phyloP scores from a whole-genome alignment of 2,329 filamentous ascomycete genomes.

The Dryadomyces quercus-mongolicae region DNA sequence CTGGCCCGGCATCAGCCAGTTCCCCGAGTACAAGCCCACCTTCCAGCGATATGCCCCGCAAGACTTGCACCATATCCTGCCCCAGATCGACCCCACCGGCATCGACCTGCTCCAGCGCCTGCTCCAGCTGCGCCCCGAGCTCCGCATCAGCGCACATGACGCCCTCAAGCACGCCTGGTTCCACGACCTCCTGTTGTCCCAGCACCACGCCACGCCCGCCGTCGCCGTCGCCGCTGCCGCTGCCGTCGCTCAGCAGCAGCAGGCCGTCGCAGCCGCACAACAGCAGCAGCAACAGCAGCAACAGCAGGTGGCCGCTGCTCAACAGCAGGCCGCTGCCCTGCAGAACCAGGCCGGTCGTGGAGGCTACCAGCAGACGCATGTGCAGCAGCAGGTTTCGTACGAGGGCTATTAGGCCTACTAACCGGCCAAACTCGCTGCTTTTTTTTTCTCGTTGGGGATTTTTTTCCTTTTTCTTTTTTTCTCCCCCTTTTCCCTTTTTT shows the following conservation, averaged over 20 bases:
- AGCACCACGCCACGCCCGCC: conserved; percentile 61
- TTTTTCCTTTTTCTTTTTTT: background rate
- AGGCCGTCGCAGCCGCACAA: background rate
- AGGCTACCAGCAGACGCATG: conserved; percentile 14
- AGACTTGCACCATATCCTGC: conserved; percentile 74
- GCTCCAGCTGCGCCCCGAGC: conserved; percentile 85
- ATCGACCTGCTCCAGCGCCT: conserved; percentile 81
- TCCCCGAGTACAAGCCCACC: conserved; percentile 94
- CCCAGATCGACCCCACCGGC: conserved; percentile 77
- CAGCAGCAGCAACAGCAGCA: background rate
- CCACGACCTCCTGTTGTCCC: conserved; percentile 52
- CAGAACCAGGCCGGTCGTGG: conserved; percentile 12
- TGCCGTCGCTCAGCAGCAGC: conserved; percentile 4
- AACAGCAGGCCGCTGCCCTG: conserved; percentile 5
- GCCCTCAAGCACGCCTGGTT: conserved; percentile 92
- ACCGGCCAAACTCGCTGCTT: background rate
- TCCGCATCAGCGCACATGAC: conserved; percentile 77
- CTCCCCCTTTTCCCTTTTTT: background rate
- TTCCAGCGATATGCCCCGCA: conserved; percentile 93
- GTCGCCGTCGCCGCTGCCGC: background rate
- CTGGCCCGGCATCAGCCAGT: conserved; percentile 89
- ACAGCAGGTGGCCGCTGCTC: background rate
- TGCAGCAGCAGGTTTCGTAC: conserved; percentile 15
- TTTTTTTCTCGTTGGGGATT: background rate
- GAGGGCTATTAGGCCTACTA: conserved; percentile 14